These are phyloP conservation scores for Suillus subalutaceus DNA, from an alignment of 768 basidiomycete species.

Conservation along the genomic window DNA sequence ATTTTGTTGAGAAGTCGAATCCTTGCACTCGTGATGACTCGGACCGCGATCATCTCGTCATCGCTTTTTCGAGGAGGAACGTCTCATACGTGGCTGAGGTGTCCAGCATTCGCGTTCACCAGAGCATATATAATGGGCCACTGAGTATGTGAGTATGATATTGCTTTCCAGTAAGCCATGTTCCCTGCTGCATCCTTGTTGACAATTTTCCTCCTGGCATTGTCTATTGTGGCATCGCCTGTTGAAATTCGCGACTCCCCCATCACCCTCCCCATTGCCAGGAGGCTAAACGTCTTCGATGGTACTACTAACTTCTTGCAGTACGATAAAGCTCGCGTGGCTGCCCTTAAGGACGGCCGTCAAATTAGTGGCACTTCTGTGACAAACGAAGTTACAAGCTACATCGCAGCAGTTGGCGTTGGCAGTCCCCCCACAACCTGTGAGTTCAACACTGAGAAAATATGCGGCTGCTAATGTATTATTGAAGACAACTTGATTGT, in stretches of 20 bases:
- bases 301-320: constrained; percentile 47
- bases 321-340: constrained; percentile 55
- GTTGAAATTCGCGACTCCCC: constrained; percentile 41
- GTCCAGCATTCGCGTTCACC: background rate
- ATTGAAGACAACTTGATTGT: constrained; percentile 53
- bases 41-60: background rate
- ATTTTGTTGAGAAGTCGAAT: background rate
- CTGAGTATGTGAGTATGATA: too few species aligned
- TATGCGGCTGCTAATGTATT: constrained; percentile 2
- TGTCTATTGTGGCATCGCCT: constrained; percentile 48
- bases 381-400: constrained; percentile 40
- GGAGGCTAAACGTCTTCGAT: constrained; percentile 52
- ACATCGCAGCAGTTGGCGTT: constrained; percentile 46
- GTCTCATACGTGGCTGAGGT: background rate
- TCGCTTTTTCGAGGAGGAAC: background rate
- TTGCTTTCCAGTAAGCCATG: constrained; percentile 28
- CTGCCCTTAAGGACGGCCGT: constrained; percentile 10
- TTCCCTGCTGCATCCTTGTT: constrained; percentile 43
- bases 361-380: constrained; percentile 35
- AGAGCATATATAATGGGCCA: background rate
- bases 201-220: constrained; percentile 47
- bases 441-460: constrained; percentile 25
- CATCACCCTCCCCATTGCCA: constrained; percentile 53
- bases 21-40: background rate
- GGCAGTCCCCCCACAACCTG: constrained; percentile 58